These are phyloP conservation scores for Neurospora discreta DNA, from an alignment of 495 filamentous ascomycete species.

Conservation along the genomic window DNA sequence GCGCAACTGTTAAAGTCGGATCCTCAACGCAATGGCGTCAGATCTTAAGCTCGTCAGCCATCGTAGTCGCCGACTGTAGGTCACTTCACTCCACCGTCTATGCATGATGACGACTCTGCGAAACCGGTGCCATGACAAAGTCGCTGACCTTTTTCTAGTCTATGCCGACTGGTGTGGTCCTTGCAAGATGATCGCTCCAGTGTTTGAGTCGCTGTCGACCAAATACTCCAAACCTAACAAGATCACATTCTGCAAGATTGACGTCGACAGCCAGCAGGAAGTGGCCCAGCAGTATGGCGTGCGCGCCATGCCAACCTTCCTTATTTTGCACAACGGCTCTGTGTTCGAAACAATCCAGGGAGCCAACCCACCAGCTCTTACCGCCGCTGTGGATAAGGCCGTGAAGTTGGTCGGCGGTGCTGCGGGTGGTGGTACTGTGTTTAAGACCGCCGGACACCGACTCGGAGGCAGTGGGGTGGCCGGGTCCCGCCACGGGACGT, in stretches of 20 bases:
- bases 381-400: slow-evolving; percentile 65
- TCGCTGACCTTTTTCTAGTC: slow-evolving; percentile 26
- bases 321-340: slow-evolving; percentile 69
- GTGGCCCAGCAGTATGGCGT: slow-evolving; percentile 44
- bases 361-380: slow-evolving; percentile 64
- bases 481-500: slow-evolving; percentile 12
- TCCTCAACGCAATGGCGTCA: slow-evolving; percentile 35
- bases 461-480: slow-evolving; percentile 17
- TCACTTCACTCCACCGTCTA: slow-evolving; percentile 1
- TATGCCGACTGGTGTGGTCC: slow-evolving; percentile 63
- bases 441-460: slow-evolving; percentile 28
- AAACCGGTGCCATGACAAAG: not conserved
- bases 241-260: slow-evolving; percentile 51
- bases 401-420: slow-evolving; percentile 43
- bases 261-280: slow-evolving; percentile 48
- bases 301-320: slow-evolving; percentile 72
- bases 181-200: slow-evolving; percentile 59
- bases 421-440: slow-evolving; percentile 31
- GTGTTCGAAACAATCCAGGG: slow-evolving; percentile 65
- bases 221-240: slow-evolving; percentile 41
- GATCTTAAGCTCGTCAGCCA: slow-evolving; percentile 26
- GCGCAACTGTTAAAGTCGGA: slow-evolving; percentile 22
- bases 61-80: slow-evolving; percentile 40
- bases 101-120: not conserved
- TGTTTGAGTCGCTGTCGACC: slow-evolving; percentile 46